A percentile compares a stretch with the other conserved stretches of the same genome.
phyloP scores from a whole-genome alignment of 1,284 basidiomycete genomes.

The Sanguinoderma infundibulare region DNA sequence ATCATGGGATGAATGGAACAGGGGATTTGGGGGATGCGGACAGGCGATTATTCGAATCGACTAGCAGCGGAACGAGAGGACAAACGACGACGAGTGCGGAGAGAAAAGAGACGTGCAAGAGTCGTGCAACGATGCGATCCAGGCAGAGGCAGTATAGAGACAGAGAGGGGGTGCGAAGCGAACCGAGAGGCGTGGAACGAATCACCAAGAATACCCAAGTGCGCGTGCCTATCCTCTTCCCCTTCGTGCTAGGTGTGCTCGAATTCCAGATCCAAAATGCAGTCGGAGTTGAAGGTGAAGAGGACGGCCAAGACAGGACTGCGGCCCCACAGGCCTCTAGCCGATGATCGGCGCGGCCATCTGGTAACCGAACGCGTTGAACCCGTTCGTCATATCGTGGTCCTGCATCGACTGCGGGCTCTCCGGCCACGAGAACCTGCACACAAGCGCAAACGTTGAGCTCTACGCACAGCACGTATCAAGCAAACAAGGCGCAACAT shows the following conservation, averaged over 20 bases:
- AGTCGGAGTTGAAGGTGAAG: background rate
- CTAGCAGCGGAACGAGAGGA: background rate
- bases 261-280: no score
- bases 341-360: constrained; percentile 25
- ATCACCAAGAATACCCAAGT: background rate
- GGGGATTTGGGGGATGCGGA: background rate
- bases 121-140: background rate
- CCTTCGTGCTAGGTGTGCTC: no score
- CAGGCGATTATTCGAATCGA: background rate
- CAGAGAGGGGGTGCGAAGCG: background rate
- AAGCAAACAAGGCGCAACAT: constrained; percentile 7
- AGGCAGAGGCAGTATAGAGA: no score
- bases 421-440: constrained; percentile 31
- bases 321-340: background rate
- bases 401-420: constrained; percentile 20
- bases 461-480: background rate
- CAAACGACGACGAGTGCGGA: background rate
- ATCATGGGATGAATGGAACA: background rate
- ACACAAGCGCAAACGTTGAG: background rate
- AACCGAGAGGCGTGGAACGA: background rate
- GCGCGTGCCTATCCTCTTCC: background rate
- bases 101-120: background rate
- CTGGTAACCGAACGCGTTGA: constrained; percentile 16
- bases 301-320: no score
- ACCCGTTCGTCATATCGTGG: constrained; percentile 15